A percentile compares a stretch with the other conserved stretches of the same genome.
phyloP scores from a whole-genome alignment of 2,329 filamentous ascomycete species.

The Colletotrichum lini region DNA sequence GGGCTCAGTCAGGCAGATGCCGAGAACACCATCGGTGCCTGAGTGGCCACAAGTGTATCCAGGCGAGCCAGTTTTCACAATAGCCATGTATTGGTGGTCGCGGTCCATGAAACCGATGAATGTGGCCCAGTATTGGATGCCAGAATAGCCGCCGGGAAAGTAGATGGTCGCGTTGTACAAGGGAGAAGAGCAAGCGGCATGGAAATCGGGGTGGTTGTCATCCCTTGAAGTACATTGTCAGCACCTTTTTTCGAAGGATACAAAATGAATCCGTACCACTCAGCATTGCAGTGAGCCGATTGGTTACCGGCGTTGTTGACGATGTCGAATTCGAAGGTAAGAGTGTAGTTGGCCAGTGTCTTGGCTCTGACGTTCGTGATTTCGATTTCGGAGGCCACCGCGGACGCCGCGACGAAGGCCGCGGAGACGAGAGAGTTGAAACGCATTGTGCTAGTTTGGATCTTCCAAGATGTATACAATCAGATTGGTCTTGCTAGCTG shows the following conservation, averaged over 20 bases:
- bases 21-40: conserved; percentile 2
- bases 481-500: neutral
- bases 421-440: neutral
- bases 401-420: neutral
- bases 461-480: neutral
- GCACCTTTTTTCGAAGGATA: neutral
- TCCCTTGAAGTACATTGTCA: neutral
- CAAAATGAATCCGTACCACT: neutral
- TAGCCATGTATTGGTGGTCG: neutral
- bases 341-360: conserved; percentile 4
- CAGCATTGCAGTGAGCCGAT: neutral
- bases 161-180: neutral
- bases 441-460: neutral
- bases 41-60: conserved; percentile 14
- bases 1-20: conserved; percentile 5
- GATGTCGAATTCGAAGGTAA: conserved; percentile 3
- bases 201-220: neutral
- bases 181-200: conserved; percentile 1
- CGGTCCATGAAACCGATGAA: neutral
- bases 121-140: neutral
- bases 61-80: conserved; percentile 8
- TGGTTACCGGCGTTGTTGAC: neutral
- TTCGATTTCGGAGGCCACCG: neutral
- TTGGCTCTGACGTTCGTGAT: conserved; percentile 14
- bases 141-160: neutral